phyloP scores from a whole-genome alignment of 1,139 yeast genomes.

The Debaryomycetaceae sp. region DNA sequence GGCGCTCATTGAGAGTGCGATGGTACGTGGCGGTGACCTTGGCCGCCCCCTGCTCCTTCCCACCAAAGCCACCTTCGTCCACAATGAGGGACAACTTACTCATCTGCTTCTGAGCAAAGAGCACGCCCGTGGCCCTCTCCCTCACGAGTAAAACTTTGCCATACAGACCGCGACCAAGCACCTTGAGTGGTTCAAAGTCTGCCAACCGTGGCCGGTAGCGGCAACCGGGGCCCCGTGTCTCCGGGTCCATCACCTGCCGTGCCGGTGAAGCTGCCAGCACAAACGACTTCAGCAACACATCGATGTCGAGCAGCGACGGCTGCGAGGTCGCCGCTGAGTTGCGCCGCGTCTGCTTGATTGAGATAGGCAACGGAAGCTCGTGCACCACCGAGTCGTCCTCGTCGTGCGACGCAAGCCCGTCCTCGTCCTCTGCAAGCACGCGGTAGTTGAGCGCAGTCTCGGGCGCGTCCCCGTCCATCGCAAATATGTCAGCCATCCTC shows the following conservation, averaged over 20 bases:
- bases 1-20: conserved; percentile 40
- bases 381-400: conserved; percentile 6
- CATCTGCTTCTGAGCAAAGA: conserved; percentile 87
- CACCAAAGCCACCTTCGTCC: conserved; percentile 21
- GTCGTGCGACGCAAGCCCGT: conserved; percentile 8
- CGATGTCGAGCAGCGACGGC: conserved; percentile 11
- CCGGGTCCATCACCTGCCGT: conserved; percentile 2
- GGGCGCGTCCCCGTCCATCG: conserved; percentile 8
- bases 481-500: conserved; percentile 8
- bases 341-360: conserved; percentile 12
- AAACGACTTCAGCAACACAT: conserved; percentile 6
- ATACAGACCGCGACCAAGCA: conserved; percentile 87
- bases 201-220: conserved; percentile 33
- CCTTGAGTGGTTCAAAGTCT: conserved; percentile 76
- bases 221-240: too few relatives aligned
- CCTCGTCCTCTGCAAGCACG: conserved; percentile 6
- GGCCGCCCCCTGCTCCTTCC: background rate
- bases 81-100: conserved; percentile 59
- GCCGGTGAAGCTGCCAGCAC: conserved; percentile 6
- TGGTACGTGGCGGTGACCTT: conserved; percentile 23
- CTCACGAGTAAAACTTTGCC: conserved; percentile 83
- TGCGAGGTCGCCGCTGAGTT: conserved; percentile 17
- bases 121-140: conserved; percentile 57
- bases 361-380: conserved; percentile 12
- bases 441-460: conserved; percentile 7